Conservation (phyloP, 805 yeast species). For the Starmerella powellii region DNA sequence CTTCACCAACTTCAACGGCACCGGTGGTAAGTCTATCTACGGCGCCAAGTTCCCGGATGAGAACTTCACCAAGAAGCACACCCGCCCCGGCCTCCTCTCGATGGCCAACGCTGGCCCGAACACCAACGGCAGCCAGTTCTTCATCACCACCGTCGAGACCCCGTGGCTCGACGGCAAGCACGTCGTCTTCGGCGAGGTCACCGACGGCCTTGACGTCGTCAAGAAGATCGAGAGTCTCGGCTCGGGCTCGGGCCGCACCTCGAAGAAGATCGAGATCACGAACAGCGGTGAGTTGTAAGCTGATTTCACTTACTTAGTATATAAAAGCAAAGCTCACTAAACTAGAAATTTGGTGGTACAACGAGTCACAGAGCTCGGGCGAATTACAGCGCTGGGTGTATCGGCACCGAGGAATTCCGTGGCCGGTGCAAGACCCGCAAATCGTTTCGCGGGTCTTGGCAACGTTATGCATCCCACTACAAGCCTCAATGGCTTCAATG, state of each 20-base stretch:
- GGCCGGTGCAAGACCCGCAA: too few species aligned
- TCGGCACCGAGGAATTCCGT: too few species aligned
- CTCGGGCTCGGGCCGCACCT: conserved; percentile 54
- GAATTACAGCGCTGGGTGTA: too few species aligned
- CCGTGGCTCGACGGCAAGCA: conserved; percentile 91
- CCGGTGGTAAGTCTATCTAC: conserved; percentile 81
- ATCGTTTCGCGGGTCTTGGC: too few species aligned
- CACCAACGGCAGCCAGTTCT: conserved; percentile 96
- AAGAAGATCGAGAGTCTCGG: conserved; percentile 74
- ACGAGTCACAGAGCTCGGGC: too few species aligned
- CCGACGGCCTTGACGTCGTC: conserved; percentile 74
- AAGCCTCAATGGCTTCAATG: too few species aligned
- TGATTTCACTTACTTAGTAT: background rate
- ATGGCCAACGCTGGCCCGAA: conserved; percentile 99
- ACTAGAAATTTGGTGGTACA: too few species aligned
- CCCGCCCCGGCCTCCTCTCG: conserved; percentile 69
- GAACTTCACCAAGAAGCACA: conserved; percentile 58
- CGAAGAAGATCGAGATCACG: conserved; percentile 51
- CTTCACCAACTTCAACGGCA: conserved; percentile 75
- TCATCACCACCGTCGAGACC: conserved; percentile 78
- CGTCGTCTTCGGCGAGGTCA: conserved; percentile 89
- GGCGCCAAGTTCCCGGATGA: conserved; percentile 70
- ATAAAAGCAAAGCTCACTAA: too few species aligned
- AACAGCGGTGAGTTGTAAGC: conserved; percentile 47
- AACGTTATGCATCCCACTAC: too few species aligned